Base-by-base conservation (phyloP, 2,329 filamentous ascomycete genomes). In the Helminthosporium solani region DNA sequence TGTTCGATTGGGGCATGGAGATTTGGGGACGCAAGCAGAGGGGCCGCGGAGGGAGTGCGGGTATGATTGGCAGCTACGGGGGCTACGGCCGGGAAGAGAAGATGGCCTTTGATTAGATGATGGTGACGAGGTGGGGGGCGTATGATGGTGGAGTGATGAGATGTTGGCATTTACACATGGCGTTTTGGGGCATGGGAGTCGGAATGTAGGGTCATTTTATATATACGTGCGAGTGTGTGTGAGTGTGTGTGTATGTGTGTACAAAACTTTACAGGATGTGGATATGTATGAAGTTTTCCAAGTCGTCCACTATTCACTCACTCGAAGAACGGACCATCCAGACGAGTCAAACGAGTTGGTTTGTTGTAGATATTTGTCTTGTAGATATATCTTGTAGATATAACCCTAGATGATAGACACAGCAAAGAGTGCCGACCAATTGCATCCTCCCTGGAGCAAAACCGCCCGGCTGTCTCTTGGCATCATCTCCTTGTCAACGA, bases 1-100 rank as follows among this genome's bases (percentile, higher is more conserved):
- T 99, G 54, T 84, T 77, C 39, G 88, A 92, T 54, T 96, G 90
- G 88, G 74, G 78, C 1, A 63, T 70, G 21, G 81, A 84, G 48
- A 60, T 78, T 27, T 70, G 71, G 60, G 73, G 73, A 40, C 75
- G 68, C 56, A 59, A 56, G 48, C 65, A 69, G 42, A 66, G 64
- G 46, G 64, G 67, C 37, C 66, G 69, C 40, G 64, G 68, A 14
- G 61, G 68, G 33, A 73, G 69, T 41, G 67, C 78, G 58, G 79
- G 79, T 14, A 72, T 81, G 47, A 58, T 81, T 61, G 66, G 67
- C 1, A 63, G 44, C 19, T 56, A 48, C 36, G 50, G 49, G n/a
- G 41, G 27, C 16, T 25, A 25, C 23, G 23, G 23, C 9, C 23
- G 28, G 28, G 48, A 47, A 42, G 52, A 56, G 42, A 58, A 58